A percentile compares a stretch with the other conserved stretches of the same genome.
These are phyloP conservation scores for Aureoboletus auriporus DNA, from an alignment of 768 basidiomycete species.

Conservation along the genomic window DNA sequence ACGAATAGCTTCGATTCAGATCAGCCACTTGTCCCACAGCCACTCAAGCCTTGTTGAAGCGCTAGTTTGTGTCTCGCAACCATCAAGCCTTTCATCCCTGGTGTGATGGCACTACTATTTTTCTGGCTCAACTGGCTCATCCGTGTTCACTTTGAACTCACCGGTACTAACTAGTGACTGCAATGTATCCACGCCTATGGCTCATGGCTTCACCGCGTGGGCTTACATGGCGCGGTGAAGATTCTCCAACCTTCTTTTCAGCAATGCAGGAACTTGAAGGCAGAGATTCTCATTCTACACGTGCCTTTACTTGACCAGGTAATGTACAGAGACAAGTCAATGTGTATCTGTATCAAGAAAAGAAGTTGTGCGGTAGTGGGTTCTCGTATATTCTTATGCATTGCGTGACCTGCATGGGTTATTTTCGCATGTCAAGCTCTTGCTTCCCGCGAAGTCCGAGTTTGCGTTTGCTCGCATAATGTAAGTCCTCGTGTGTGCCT, in stretches of 20 bases:
- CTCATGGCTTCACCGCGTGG: constrained; percentile 17
- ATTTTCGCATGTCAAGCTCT: background rate
- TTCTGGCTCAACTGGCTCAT: background rate
- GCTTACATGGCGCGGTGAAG: constrained; percentile 12
- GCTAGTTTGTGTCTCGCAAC: too few relatives aligned
- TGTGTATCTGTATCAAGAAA: constrained; percentile 1
- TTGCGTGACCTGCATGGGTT: background rate
- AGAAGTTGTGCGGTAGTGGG: background rate
- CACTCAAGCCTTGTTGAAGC: background rate
- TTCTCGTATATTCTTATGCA: background rate
- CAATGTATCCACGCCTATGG: constrained; percentile 14
- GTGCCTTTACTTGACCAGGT: constrained; percentile 9
- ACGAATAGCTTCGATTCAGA: constrained; percentile 17
- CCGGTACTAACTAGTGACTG: background rate
- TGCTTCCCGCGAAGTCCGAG: background rate
- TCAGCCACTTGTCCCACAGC: constrained; percentile 13
- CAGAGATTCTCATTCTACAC: constrained; percentile 18
- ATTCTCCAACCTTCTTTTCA: constrained; percentile 27
- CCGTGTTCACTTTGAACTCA: background rate
- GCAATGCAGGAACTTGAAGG: constrained; percentile 10
- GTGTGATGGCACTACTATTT: background rate
- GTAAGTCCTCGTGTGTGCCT: background rate
- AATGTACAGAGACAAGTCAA: constrained; percentile 5
- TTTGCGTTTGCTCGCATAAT: background rate
- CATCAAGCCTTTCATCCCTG: background rate